Evolutionary conservation across 345 rosid genomes (phyloP), one percentile per base, ranked within the genome.

Genomic region (Abelmoschus esculentus): DNA sequence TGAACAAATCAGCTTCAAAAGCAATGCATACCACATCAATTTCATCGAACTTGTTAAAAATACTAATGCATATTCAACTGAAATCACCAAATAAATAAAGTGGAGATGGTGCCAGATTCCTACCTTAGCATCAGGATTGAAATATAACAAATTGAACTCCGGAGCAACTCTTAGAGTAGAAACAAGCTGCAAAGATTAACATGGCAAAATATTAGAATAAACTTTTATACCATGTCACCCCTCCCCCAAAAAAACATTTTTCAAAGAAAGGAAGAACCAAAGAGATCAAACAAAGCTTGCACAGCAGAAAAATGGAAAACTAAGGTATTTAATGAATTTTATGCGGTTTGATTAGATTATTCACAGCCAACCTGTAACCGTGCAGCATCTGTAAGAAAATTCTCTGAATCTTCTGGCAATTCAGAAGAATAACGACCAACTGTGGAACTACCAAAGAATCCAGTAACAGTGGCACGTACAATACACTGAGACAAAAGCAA

Each of bases 81-180:
- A 65, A 44, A 44, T 22, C 18, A 44, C 11, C 18, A 63, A 63
- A 63, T 19, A 3, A 63, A 19, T 2, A 4, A 26, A 62, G 50
- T 38, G 46, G 52, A 13, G 66, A 70, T n/a, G n/a, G 67, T 4
- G 68, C 31, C 38, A 47, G 63, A 72, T 54, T 70, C 74, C 69
- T 93, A 87, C 98, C 98, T 89, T 88, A 52, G 95, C 92, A 79
- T 73, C 77, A 68, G 92, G 92, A 78, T 86, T 86, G 80, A 86
- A 83, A 77, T 75, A 83, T 68, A 93, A 74, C 82, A 93, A 78
- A 81, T 64, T 89, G 90, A 85, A 89, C 77, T 84, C 96, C 4
- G 98, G 98, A 70, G 81, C 69, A 69, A 90, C 86, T 81, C 83
- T 82, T 76, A 90, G 74, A 52, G 88, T 78, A 57, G 98, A 90